Conservation (phyloP, 129 eudicot species). For the Centella asiatica region DNA sequence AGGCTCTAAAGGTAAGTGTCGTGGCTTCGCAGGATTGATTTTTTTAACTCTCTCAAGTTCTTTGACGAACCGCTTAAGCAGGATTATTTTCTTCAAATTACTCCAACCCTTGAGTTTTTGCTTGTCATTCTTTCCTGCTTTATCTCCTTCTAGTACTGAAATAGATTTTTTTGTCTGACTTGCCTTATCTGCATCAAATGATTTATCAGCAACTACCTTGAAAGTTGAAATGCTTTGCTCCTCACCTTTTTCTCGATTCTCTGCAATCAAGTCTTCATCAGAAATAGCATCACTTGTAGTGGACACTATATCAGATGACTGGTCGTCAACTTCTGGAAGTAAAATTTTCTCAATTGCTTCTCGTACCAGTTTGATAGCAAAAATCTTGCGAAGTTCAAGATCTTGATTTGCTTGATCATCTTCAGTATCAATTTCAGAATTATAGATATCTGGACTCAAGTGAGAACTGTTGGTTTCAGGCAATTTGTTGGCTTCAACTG, state of each 20-base stretch:
- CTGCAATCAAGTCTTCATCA: conserved; percentile 29
- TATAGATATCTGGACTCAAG: conserved; percentile 3
- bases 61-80: conserved; percentile 49
- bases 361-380: conserved; percentile 71
- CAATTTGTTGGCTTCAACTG: conserved; percentile 6
- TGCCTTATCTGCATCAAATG: conserved; percentile 7
- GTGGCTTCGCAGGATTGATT: conserved; percentile 44
- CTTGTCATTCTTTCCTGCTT: conserved; percentile 19
- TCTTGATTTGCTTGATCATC: conserved; percentile 30
- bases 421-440: conserved; percentile 6
- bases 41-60: conserved; percentile 72
- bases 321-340: conserved; percentile 68
- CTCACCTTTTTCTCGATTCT: conserved; percentile 19
- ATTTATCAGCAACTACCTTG: conserved; percentile 1
- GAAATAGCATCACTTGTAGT: conserved; percentile 33
- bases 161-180: neutral
- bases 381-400: conserved; percentile 50
- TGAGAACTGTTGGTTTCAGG: conserved; percentile 5
- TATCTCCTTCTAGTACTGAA: conserved; percentile 12
- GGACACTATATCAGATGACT: conserved; percentile 48
- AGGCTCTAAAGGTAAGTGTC: conserved; percentile 32
- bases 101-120: conserved; percentile 59
- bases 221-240: conserved; percentile 5
- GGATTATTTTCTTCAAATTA: conserved; percentile 58
- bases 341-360: conserved; percentile 86